These are phyloP conservation scores for Crassisporium funariophilum DNA, from an alignment of 768 basidiomycete species.

Conservation along the genomic window DNA sequence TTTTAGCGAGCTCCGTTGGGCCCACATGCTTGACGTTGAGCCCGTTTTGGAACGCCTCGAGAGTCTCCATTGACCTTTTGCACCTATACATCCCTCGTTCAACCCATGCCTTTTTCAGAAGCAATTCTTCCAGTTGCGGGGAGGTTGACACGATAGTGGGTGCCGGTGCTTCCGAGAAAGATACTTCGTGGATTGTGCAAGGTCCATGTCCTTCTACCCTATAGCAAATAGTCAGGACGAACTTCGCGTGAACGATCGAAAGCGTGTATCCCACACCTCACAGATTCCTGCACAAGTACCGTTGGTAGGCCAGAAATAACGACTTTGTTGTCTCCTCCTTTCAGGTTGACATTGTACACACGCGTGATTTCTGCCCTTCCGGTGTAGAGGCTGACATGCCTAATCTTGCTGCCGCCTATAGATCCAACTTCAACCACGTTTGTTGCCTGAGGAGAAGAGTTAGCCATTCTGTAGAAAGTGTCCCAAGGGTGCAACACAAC, in stretches of 20 bases:
- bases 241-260: neutral
- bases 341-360: slow-evolving; percentile 29
- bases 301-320: slow-evolving; percentile 32
- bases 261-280: slow-evolving; percentile 23
- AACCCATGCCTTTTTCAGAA: slow-evolving; percentile 14
- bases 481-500: too few species aligned
- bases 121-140: slow-evolving; percentile 20
- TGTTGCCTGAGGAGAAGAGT: neutral
- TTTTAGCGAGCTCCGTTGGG: slow-evolving; percentile 15
- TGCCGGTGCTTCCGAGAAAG: slow-evolving; percentile 20
- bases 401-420: slow-evolving; percentile 31
- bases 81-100: slow-evolving; percentile 25
- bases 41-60: slow-evolving; percentile 29
- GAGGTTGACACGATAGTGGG: slow-evolving; percentile 20
- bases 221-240: neutral
- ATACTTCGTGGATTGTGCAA: slow-evolving; percentile 39
- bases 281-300: slow-evolving; percentile 28
- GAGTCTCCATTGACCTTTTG: slow-evolving; percentile 21
- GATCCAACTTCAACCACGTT: slow-evolving; percentile 3
- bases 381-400: slow-evolving; percentile 35
- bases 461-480: neutral
- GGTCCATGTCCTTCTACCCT: slow-evolving; percentile 38
- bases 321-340: slow-evolving; percentile 34
- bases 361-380: slow-evolving; percentile 35
- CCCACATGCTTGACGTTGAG: slow-evolving; percentile 27